These are phyloP conservation scores for Paspalum notatum DNA, from an alignment of 176 grass and related monocot species.

Conservation along the genomic window DNA sequence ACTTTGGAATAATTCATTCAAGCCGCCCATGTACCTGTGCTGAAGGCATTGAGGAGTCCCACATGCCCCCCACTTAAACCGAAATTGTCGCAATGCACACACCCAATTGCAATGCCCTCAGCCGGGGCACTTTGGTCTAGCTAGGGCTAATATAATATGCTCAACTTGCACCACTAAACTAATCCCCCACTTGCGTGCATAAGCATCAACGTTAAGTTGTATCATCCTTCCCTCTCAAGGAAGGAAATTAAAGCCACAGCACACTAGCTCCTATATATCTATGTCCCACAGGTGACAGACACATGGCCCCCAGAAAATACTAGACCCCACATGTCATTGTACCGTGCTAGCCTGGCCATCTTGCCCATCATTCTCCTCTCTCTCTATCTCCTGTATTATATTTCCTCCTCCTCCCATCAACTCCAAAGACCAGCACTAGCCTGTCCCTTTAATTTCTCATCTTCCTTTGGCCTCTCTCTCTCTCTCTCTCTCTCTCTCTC, in stretches of 20 bases:
- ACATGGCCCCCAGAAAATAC: background rate
- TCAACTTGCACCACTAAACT: slow-evolving; percentile 55
- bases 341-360: background rate
- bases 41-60: slow-evolving; percentile 33
- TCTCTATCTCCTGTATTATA: slow-evolving; percentile 51
- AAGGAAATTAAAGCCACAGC: slow-evolving; percentile 31
- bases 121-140: slow-evolving; percentile 34
- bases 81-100: slow-evolving; percentile 39
- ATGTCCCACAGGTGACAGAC: background rate
- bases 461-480: slow-evolving; percentile 14
- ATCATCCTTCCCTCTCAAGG: slow-evolving; percentile 39
- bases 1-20: slow-evolving; percentile 42
- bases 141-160: slow-evolving; percentile 48
- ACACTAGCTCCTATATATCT: background rate
- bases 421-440: slow-evolving; percentile 51
- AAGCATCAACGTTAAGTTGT: slow-evolving; percentile 53
- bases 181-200: slow-evolving; percentile 59
- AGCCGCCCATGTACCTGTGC: slow-evolving; percentile 21
- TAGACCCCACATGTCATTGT: slow-evolving; percentile 18
- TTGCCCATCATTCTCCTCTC: background rate
- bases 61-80: slow-evolving; percentile 41
- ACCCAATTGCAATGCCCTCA: slow-evolving; percentile 34
- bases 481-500: background rate
- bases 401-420: slow-evolving; percentile 39
- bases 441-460: slow-evolving; percentile 42